Evolutionary conservation across 805 yeast species (phyloP).

Genomic region (Candida sanyiensis): DNA sequence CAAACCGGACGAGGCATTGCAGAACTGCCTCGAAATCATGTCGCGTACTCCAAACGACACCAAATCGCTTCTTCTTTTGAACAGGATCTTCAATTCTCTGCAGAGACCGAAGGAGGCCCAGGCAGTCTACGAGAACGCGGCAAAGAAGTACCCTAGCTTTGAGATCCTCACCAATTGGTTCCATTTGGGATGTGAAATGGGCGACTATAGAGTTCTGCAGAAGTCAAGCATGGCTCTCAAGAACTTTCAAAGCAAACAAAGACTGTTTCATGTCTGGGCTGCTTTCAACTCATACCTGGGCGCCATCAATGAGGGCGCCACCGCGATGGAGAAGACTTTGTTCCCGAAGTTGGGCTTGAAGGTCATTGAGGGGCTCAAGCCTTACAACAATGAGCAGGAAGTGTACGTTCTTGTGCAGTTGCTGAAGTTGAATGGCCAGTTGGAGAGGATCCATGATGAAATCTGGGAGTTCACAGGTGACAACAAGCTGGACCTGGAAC

Average conservation of each 20-base stretch:
- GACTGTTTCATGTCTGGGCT: constrained; percentile 45
- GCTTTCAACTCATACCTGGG: constrained; percentile 48
- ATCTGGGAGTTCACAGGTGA: constrained; percentile 29
- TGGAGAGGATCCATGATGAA: constrained; percentile 31
- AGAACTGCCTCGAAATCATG: constrained; percentile 19
- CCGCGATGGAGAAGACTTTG: constrained; percentile 42
- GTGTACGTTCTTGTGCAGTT: constrained; percentile 52
- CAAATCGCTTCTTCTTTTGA: constrained; percentile 43
- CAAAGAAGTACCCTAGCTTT: constrained; percentile 49
- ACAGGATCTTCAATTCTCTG: constrained; percentile 37
- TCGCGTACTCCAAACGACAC: constrained; percentile 48
- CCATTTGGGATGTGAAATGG: constrained; percentile 39
- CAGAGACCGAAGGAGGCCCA: constrained; percentile 36
- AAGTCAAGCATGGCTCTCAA: constrained; percentile 44
- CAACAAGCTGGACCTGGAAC: constrained; percentile 49
- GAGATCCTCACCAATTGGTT: constrained; percentile 53
- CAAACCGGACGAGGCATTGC: constrained; percentile 27
- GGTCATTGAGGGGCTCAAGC: constrained; percentile 45
- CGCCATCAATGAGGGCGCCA: constrained; percentile 28
- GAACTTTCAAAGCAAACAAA: constrained; percentile 29
- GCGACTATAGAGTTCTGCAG: constrained; percentile 48
- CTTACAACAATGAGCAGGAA: constrained; percentile 59
- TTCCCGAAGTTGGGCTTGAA: constrained; percentile 58
- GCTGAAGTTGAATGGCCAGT: constrained; percentile 32
- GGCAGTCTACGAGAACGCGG: constrained; percentile 51